Conservation (phyloP, 2,329 filamentous ascomycete genomes). For the Fusarium sp. region DNA sequence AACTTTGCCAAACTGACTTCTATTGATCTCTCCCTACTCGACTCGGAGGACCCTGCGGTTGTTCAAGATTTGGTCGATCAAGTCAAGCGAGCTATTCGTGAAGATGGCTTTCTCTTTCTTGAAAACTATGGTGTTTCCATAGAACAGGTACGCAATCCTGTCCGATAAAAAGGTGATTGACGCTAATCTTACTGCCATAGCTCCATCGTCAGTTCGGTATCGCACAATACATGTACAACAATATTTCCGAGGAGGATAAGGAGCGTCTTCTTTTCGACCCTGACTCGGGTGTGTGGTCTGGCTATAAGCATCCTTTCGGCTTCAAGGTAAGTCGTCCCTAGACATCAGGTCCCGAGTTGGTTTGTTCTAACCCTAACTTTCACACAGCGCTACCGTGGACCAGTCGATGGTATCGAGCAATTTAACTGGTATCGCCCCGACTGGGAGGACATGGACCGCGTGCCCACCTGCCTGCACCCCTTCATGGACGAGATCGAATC, state of each 20-base stretch:
- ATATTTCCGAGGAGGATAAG: constrained; percentile 64
- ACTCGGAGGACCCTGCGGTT: constrained; percentile 57
- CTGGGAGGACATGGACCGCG: constrained; percentile 58
- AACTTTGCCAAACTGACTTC: constrained; percentile 59
- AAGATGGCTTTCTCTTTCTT: constrained; percentile 62
- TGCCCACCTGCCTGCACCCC: constrained; percentile 60
- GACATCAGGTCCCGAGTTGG: accelerated
- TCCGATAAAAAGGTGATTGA: not conserved
- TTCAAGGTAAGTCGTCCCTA: constrained; percentile 52
- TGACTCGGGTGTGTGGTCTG: constrained; percentile 61
- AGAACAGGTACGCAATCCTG: constrained; percentile 49
- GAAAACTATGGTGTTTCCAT: constrained; percentile 65
- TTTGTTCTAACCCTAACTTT: not conserved
- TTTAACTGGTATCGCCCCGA: constrained; percentile 66
- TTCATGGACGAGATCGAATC: constrained; percentile 43
- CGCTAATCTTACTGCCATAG: constrained; percentile 42
- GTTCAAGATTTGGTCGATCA: constrained; percentile 59
- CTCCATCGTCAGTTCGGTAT: constrained; percentile 65
- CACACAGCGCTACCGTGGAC: constrained; percentile 56
- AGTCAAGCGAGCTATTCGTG: constrained; percentile 58
- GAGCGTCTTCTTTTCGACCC: constrained; percentile 62
- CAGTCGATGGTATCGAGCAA: constrained; percentile 64
- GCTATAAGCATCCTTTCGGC: constrained; percentile 63
- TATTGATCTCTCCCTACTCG: constrained; percentile 59
- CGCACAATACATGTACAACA: constrained; percentile 63